phyloP scores from a whole-genome alignment of 148 eudicot species.

The Gaultheria prostrata region DNA sequence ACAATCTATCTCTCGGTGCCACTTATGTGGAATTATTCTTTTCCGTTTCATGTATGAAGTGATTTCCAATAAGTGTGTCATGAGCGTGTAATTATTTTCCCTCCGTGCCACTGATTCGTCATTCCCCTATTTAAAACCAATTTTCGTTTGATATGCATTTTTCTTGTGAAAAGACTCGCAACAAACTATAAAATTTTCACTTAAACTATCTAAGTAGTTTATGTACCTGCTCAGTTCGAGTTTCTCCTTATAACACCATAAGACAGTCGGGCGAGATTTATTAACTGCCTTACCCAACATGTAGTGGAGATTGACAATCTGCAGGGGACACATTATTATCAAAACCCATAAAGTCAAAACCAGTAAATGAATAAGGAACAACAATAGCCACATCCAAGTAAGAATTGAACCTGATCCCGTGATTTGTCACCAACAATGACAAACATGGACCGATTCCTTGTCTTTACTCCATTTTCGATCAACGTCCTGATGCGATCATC shows the following conservation, averaged over 20 bases:
- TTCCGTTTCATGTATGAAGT: too few species aligned
- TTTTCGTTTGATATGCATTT: not conserved
- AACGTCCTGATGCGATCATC: slow-evolving; percentile 80
- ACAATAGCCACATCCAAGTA: not conserved
- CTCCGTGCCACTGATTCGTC: too few species aligned
- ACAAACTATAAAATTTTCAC: not conserved
- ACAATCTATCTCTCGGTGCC: too few species aligned
- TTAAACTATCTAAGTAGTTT: not conserved
- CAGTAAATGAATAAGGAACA: not conserved
- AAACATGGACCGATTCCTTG: slow-evolving; percentile 66
- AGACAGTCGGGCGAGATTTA: slow-evolving; percentile 63
- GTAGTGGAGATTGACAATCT: slow-evolving; percentile 78
- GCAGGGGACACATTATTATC: slow-evolving; percentile 7
- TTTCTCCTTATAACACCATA: slow-evolving; percentile 86
- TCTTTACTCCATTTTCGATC: slow-evolving; percentile 85
- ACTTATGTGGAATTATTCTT: too few species aligned
- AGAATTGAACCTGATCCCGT: slow-evolving; percentile 46
- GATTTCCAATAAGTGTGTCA: too few species aligned
- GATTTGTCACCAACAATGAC: slow-evolving; percentile 82
- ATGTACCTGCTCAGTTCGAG: slow-evolving; percentile 57
- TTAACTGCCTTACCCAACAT: slow-evolving; percentile 53
- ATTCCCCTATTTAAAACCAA: too few species aligned
- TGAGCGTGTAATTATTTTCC: too few species aligned
- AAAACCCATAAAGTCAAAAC: not conserved
- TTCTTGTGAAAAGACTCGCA: not conserved